phyloP scores from a whole-genome alignment of 2,329 filamentous ascomycete species.

The Arachnopeziza araneosa region DNA sequence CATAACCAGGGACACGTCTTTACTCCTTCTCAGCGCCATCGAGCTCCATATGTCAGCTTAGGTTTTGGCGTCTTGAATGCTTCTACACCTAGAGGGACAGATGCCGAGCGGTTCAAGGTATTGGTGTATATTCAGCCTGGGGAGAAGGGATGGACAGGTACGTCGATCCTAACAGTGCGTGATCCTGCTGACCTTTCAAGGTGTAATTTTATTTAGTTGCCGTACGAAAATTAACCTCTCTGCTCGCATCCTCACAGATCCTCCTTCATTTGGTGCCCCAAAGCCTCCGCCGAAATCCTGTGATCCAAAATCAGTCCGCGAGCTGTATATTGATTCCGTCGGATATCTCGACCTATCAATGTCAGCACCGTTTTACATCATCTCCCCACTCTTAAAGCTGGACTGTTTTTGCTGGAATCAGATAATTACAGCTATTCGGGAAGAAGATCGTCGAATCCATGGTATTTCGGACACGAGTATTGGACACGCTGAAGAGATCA shows the following conservation, averaged over 20 bases:
- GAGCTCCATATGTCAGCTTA: slow-evolving; percentile 19
- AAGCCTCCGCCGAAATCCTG: slow-evolving; percentile 7
- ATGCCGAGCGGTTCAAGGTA: slow-evolving; percentile 25
- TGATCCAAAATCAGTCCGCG: slow-evolving; percentile 21
- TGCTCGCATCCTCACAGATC: slow-evolving; percentile 18
- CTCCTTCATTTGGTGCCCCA: slow-evolving; percentile 18
- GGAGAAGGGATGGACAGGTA: slow-evolving; percentile 22
- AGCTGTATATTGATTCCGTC: slow-evolving; percentile 25
- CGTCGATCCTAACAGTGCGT: background rate
- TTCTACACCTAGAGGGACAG: slow-evolving; percentile 13
- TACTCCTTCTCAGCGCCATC: slow-evolving; percentile 19
- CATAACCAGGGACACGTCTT: slow-evolving; percentile 18
- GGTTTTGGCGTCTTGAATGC: slow-evolving; percentile 22
- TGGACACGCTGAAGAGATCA: slow-evolving; percentile 27
- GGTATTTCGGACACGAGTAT: slow-evolving; percentile 26
- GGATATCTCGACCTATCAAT: slow-evolving; percentile 13
- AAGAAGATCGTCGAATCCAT: slow-evolving; percentile 23
- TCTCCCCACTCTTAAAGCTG: slow-evolving; percentile 23
- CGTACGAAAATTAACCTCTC: slow-evolving; percentile 19
- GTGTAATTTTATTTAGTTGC: slow-evolving; percentile 22
- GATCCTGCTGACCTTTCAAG: slow-evolving; percentile 1
- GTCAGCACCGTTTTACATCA: slow-evolving; percentile 21
- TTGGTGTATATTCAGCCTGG: slow-evolving; percentile 19
- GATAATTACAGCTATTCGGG: slow-evolving; percentile 25
- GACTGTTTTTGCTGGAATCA: slow-evolving; percentile 28